Evolutionary conservation across 2,329 filamentous ascomycete genomes (phyloP).

Genomic region (Orbilia javanica): DNA sequence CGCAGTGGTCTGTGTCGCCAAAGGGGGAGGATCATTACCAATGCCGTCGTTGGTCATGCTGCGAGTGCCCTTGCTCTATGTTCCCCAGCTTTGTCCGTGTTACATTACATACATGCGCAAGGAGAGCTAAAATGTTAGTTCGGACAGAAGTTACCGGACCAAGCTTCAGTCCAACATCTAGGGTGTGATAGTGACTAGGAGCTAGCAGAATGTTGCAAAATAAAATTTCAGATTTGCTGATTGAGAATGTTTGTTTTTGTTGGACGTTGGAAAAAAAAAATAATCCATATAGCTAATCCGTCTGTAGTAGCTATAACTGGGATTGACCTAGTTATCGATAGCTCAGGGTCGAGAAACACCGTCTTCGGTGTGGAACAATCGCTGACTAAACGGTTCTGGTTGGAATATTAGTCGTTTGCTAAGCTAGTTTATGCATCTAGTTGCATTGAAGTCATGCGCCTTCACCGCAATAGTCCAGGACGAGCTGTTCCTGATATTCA

Average conservation of each 20-base stretch:
- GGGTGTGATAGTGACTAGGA: neutral
- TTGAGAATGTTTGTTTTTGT: conserved; percentile 2
- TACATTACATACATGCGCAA: conserved; percentile 1
- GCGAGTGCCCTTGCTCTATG: conserved; percentile 9
- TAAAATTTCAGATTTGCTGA: neutral
- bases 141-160: neutral
- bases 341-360: neutral
- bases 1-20: neutral
- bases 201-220: neutral
- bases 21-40: conserved; percentile 24
- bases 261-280: neutral
- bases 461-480: neutral
- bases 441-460: conserved; percentile 13
- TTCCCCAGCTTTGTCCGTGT: conserved; percentile 1
- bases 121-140: conserved; percentile 13
- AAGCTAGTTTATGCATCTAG: conserved; percentile 13
- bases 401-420: conserved; percentile 2
- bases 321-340: neutral
- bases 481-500: conserved; percentile 20
- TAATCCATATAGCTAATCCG: neutral
- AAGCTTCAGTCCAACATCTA: neutral
- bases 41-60: conserved; percentile 9
- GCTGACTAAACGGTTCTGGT: conserved; percentile 14
- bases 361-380: neutral
- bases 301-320: neutral